phyloP scores from a whole-genome alignment of 805 yeast species.

The Cyberlindnera sargentensis region DNA sequence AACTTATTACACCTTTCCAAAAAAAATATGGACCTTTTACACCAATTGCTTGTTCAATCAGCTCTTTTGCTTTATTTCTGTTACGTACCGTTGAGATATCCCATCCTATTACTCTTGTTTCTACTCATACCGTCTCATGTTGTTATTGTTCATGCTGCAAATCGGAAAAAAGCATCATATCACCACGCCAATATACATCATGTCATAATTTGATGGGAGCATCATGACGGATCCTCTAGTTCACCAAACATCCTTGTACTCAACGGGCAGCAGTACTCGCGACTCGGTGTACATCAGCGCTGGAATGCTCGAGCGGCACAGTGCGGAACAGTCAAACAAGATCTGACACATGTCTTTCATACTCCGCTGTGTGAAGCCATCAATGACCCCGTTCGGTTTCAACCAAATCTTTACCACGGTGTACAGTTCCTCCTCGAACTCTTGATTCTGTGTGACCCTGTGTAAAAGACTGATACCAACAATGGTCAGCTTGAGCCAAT shows the following conservation, averaged over 20 bases:
- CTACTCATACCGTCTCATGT: no score
- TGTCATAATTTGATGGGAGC: no score
- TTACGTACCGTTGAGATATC: no score
- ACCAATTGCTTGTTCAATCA: no score
- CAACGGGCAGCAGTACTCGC: no score
- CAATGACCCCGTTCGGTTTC: not conserved
- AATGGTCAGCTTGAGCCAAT: slow-evolving; percentile 1
- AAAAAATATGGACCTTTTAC: no score
- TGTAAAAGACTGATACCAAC: not conserved
- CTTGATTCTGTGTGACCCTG: not conserved
- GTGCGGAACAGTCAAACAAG: not conserved
- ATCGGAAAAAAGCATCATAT: no score
- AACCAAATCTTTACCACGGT: slow-evolving; percentile 1
- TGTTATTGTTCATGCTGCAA: no score
- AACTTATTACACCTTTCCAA: no score
- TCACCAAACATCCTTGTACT: not conserved
- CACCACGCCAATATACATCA: no score
- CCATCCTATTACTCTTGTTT: no score
- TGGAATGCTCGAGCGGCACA: not conserved
- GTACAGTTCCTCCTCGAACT: not conserved
- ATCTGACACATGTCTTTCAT: not conserved
- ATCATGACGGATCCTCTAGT: not conserved
- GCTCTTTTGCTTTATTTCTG: no score
- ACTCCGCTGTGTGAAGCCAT: not conserved
- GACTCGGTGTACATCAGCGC: slow-evolving; percentile 1